Conservation (phyloP, 2,329 filamentous ascomycete species). For the Colletotrichum sublineola region DNA sequence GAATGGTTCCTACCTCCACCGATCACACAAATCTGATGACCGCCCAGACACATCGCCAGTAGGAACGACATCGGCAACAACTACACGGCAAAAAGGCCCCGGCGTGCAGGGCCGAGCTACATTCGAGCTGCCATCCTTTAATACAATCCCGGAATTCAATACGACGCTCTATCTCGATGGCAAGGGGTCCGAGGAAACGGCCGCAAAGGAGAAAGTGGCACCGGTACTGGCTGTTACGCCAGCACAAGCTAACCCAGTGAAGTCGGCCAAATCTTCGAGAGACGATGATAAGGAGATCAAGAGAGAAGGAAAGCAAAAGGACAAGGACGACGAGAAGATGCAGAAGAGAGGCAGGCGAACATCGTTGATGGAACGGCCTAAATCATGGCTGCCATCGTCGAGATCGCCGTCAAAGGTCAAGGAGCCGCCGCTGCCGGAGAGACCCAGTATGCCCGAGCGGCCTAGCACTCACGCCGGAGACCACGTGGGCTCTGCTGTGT, state of each 20-base stretch:
- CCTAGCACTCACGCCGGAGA: slow-evolving; percentile 40
- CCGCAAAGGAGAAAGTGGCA: slow-evolving; percentile 48
- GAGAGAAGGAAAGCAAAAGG: slow-evolving; percentile 38
- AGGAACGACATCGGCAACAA: slow-evolving; percentile 15
- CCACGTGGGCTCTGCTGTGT: slow-evolving; percentile 31
- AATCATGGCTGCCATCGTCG: slow-evolving; percentile 66
- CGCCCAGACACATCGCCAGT: slow-evolving; percentile 43
- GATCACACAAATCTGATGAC: slow-evolving; percentile 53
- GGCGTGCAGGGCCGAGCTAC: slow-evolving; percentile 52
- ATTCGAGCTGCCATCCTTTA: slow-evolving; percentile 68
- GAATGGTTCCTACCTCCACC: slow-evolving; percentile 47
- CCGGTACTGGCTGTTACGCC: background rate
- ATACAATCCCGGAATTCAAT: slow-evolving; percentile 64
- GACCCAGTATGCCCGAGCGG: slow-evolving; percentile 41
- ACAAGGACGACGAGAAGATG: slow-evolving; percentile 31
- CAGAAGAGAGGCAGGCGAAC: slow-evolving; percentile 54
- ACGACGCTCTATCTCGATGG: slow-evolving; percentile 58
- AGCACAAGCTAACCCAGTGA: slow-evolving; percentile 23
- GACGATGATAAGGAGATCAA: slow-evolving; percentile 37
- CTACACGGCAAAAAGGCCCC: slow-evolving; percentile 41
- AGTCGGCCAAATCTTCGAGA: slow-evolving; percentile 22
- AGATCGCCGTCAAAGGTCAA: slow-evolving; percentile 57
- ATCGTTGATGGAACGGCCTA: slow-evolving; percentile 63
- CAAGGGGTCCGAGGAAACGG: slow-evolving; percentile 44
- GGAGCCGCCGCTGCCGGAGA: slow-evolving; percentile 48